phyloP scores from a whole-genome alignment of 306 rosid species.

The Sicyos baderoa region DNA sequence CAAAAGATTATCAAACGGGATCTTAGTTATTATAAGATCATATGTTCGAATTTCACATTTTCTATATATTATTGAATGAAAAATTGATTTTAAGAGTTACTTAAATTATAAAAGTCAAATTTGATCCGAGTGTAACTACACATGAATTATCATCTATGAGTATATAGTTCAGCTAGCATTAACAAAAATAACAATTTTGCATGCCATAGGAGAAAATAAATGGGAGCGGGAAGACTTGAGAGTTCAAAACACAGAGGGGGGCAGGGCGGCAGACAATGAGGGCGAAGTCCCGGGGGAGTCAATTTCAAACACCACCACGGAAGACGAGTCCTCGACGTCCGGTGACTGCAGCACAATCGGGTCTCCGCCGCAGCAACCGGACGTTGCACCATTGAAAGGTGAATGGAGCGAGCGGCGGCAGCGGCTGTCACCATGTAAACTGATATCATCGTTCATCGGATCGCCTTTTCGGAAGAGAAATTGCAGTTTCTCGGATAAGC shows the following conservation, averaged over 20 bases:
- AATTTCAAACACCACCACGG: conserved; percentile 50
- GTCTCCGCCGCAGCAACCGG: conserved; percentile 25
- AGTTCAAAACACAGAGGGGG: conserved; percentile 22
- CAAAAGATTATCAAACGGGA: no score
- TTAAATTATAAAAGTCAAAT: no score
- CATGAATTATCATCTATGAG: no score
- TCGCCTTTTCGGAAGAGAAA: conserved; percentile 59
- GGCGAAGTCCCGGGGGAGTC: conserved; percentile 33
- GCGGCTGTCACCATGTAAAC: conserved; percentile 41
- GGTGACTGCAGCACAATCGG: conserved; percentile 46
- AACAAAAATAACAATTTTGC: neutral
- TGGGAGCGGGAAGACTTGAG: neutral
- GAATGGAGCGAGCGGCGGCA: conserved; percentile 33
- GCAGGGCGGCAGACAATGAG: conserved; percentile 32
- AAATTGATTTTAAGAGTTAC: no score
- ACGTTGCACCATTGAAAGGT: conserved; percentile 20
- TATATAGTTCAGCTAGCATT: no score
- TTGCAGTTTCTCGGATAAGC: conserved; percentile 25
- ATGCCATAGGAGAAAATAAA: neutral
- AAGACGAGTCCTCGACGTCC: conserved; percentile 56
- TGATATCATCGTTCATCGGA: conserved; percentile 51
- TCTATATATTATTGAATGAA: no score
- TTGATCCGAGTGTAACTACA: no score
- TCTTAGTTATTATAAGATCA: no score
- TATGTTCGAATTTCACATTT: no score